These are phyloP conservation scores for Phialophora expanda DNA, from an alignment of 2,329 filamentous ascomycete genomes.

Conservation along the genomic window DNA sequence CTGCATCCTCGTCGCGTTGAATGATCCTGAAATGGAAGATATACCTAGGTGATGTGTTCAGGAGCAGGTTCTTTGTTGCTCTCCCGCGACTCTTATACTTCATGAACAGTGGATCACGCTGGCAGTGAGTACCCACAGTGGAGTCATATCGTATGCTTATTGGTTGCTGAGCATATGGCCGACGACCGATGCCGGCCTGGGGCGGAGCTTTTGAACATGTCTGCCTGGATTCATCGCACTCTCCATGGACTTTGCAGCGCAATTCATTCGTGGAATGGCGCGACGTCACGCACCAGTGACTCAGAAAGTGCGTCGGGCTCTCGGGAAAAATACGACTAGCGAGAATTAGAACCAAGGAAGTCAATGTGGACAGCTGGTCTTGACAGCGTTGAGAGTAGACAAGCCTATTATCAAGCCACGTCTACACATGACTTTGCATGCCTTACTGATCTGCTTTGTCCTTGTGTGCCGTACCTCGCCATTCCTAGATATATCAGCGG, in stretches of 20 bases:
- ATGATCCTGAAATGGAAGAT: background rate
- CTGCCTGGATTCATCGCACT: background rate
- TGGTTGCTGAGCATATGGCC: background rate
- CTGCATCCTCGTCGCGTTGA: constrained; percentile 21
- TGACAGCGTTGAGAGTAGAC: background rate
- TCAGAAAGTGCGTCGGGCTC: no score
- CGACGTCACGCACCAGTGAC: no score
- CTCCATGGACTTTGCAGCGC: background rate
- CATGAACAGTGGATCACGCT: background rate
- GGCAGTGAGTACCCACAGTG: background rate
- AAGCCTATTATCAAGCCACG: no score
- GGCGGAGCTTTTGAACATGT: background rate
- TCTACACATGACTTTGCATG: no score
- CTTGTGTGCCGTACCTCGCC: no score
- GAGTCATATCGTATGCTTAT: background rate
- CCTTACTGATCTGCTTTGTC: no score
- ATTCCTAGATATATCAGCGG: no score
- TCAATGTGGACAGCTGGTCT: background rate
- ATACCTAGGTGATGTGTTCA: no score
- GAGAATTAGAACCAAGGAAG: no score
- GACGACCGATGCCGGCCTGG: background rate
- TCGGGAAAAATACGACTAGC: no score
- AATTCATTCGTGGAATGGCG: background rate
- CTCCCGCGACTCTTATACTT: background rate
- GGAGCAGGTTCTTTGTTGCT: background rate